phyloP scores from a whole-genome alignment of 2,329 filamentous ascomycete genomes.

The Cytospora chrysosperma region DNA sequence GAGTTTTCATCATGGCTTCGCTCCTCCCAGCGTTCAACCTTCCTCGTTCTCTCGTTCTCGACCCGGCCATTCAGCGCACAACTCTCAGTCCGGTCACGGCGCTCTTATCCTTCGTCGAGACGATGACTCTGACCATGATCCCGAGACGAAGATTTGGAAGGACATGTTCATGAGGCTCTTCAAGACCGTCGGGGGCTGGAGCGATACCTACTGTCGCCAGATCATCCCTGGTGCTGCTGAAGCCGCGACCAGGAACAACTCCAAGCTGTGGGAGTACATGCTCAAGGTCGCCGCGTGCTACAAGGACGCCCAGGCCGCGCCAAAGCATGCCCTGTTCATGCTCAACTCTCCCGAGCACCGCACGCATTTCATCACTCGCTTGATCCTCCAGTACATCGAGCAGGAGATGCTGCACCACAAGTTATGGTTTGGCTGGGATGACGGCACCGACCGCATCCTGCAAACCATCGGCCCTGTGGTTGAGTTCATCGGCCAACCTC shows the following conservation, averaged over 20 bases:
- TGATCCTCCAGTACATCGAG: slow-evolving; percentile 38
- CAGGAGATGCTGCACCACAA: slow-evolving; percentile 35
- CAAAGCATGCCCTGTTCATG: slow-evolving; percentile 35
- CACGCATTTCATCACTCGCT: slow-evolving; percentile 38
- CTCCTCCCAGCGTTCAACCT: neutral
- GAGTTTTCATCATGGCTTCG: neutral
- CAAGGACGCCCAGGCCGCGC: slow-evolving; percentile 28
- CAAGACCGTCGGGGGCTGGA: slow-evolving; percentile 30
- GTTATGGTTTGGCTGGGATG: slow-evolving; percentile 36
- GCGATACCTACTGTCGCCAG: slow-evolving; percentile 26
- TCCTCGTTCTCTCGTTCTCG: neutral
- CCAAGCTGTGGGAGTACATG: slow-evolving; percentile 38
- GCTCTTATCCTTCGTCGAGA: slow-evolving; percentile 20
- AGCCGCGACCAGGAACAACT: slow-evolving; percentile 25
- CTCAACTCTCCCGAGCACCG: slow-evolving; percentile 34
- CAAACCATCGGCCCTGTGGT: slow-evolving; percentile 24
- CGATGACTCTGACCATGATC: slow-evolving; percentile 12
- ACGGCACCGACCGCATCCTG: slow-evolving; percentile 29
- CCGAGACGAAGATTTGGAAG: slow-evolving; percentile 18
- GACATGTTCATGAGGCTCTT: slow-evolving; percentile 18
- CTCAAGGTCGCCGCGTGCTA: slow-evolving; percentile 33
- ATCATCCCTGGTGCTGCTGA: slow-evolving; percentile 26
- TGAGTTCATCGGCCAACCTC: slow-evolving; percentile 23
- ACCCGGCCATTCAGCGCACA: neutral
- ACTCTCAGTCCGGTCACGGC: neutral